phyloP scores from a whole-genome alignment of 306 rosid genomes.

The Begonia fuchsioides region DNA sequence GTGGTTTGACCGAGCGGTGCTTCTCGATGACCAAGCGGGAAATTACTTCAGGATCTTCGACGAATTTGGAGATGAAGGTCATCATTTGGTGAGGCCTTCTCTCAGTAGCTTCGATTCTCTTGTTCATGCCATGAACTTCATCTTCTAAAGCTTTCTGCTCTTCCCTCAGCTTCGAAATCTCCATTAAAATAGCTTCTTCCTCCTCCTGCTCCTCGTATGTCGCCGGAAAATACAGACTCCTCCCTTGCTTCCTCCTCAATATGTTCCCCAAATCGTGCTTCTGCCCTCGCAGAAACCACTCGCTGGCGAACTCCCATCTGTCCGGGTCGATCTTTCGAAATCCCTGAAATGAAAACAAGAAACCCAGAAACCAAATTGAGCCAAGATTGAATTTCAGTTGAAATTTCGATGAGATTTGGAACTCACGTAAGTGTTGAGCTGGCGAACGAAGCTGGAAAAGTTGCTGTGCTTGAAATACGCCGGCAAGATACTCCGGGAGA shows the following conservation, averaged over 20 bases:
- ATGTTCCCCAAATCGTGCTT: conserved; percentile 54
- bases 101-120: conserved; percentile 57
- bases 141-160: too few species aligned
- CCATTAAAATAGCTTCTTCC: conserved; percentile 41
- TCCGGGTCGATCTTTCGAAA: conserved; percentile 85
- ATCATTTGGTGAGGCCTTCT: conserved; percentile 78
- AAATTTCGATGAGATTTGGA: too few species aligned
- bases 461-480: too few species aligned
- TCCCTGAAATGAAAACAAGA: conserved; percentile 24
- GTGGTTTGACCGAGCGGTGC: conserved; percentile 6
- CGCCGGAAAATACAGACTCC: conserved; percentile 6
- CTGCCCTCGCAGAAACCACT: conserved; percentile 80
- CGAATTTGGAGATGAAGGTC: conserved; percentile 54
- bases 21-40: conserved; percentile 33
- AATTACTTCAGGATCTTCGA: conserved; percentile 57
- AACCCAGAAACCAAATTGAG: background rate
- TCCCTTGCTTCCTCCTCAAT: conserved; percentile 31
- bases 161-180: conserved; percentile 51
- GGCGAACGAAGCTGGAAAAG: too few species aligned
- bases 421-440: conserved; percentile 76
- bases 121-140: conserved; percentile 57
- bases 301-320: conserved; percentile 84
- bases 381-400: background rate
- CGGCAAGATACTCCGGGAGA: conserved; percentile 57
- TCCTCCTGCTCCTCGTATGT: conserved; percentile 38